Evolutionary conservation across 2,329 filamentous ascomycete genomes (phyloP).

Genomic region (Alternaria brassicicola): DNA sequence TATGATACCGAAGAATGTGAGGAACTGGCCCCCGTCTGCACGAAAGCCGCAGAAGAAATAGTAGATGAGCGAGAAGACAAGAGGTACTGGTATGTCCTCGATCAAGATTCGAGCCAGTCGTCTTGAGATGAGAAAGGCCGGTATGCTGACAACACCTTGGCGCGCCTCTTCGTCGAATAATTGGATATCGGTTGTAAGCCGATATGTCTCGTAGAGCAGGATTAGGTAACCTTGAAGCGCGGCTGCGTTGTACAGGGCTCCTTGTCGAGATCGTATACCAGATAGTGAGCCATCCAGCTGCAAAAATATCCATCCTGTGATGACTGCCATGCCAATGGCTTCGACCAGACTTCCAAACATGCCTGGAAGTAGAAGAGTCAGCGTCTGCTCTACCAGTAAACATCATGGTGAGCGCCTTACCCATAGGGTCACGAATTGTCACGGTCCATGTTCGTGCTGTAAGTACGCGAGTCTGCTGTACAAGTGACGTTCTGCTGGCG

Average conservation of each 20-base stretch:
- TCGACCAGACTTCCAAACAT: constrained; percentile 73
- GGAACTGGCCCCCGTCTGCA: constrained; percentile 66
- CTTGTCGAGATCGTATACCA: constrained; percentile 75
- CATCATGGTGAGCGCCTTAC: constrained; percentile 36
- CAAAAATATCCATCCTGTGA: constrained; percentile 76
- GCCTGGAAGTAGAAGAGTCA: background rate
- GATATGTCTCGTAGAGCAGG: constrained; percentile 76
- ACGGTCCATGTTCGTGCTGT: constrained; percentile 72
- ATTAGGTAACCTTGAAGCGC: constrained; percentile 78
- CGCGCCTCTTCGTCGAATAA: constrained; percentile 77
- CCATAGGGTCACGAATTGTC: constrained; percentile 77
- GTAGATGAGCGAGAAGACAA: constrained; percentile 72
- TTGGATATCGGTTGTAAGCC: constrained; percentile 74
- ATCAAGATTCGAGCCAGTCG: constrained; percentile 71
- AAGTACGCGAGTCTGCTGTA: constrained; percentile 68
- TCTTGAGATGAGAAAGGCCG: constrained; percentile 73
- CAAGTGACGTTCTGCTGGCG: constrained; percentile 61
- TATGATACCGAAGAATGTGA: constrained; percentile 72
- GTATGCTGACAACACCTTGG: constrained; percentile 72
- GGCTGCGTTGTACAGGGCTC: constrained; percentile 73
- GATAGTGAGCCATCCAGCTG: constrained; percentile 68
- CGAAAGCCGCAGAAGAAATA: constrained; percentile 82
- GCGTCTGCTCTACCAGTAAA: background rate
- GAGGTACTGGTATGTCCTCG: constrained; percentile 74
- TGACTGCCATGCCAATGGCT: constrained; percentile 71